Conservation (phyloP, 768 basidiomycete species). For the Psilocybe cubensis region DNA sequence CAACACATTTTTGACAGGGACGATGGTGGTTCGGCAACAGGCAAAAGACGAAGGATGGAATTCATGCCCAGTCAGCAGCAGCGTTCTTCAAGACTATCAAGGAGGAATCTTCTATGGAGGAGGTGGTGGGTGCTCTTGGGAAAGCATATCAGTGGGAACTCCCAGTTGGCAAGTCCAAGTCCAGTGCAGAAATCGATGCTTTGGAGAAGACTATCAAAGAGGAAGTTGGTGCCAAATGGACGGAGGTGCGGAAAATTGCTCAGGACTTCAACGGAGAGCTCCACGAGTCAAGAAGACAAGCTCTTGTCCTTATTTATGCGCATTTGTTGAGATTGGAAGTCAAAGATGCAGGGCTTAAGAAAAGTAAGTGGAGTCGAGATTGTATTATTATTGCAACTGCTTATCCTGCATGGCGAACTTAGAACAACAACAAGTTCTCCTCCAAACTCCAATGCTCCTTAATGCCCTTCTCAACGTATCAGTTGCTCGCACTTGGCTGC, state of each 20-base stretch:
- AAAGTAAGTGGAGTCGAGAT: conserved; percentile 51
- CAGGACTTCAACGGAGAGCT: conserved; percentile 37
- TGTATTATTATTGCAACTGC: conserved; percentile 28
- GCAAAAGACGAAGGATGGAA: conserved; percentile 89
- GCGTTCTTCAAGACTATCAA: conserved; percentile 86
- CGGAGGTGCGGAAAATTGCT: conserved; percentile 46
- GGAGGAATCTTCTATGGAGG: conserved; percentile 66
- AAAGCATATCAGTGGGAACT: conserved; percentile 66
- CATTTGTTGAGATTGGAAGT: conserved; percentile 78
- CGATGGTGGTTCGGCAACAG: conserved; percentile 98
- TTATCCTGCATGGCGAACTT: background rate
- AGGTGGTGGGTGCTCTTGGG: conserved; percentile 77
- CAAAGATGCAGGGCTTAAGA: conserved; percentile 53
- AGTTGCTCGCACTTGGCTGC: conserved; percentile 87
- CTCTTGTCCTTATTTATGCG: conserved; percentile 79
- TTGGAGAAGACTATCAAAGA: conserved; percentile 56
- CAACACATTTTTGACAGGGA: conserved; percentile 47
- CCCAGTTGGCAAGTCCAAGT: conserved; percentile 29
- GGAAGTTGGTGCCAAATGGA: conserved; percentile 58
- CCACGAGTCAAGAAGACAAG: conserved; percentile 48
- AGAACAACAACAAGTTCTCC: conserved; percentile 77
- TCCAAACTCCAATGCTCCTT: conserved; percentile 73
- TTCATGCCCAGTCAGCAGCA: conserved; percentile 80
- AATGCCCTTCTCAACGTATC: conserved; percentile 83
- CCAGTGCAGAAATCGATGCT: conserved; percentile 44